These are phyloP conservation scores for Plasmodium knowlesi DNA, from an alignment of 169 alveolate genomes.

Conservation along the genomic window DNA sequence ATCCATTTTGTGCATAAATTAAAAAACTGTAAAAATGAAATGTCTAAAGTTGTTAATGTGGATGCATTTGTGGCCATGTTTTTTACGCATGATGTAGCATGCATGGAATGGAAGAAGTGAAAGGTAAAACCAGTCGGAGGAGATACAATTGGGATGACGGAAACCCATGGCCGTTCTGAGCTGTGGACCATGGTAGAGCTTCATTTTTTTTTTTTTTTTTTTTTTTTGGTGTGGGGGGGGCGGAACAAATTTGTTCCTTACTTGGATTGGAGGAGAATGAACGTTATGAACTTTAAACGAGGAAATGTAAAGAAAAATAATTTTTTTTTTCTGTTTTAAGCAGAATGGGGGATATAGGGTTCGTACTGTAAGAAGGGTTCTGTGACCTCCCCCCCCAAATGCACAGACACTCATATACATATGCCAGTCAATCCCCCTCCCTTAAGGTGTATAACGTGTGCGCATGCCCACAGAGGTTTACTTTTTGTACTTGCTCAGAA, in stretches of 20 bases:
- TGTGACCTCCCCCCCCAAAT: background rate
- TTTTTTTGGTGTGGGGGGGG: no score
- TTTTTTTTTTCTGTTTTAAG: background rate
- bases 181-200: background rate
- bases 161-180: background rate
- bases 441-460: background rate
- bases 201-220: no score
- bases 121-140: background rate
- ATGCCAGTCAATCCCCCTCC: background rate
- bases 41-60: conserved; percentile 11
- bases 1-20: background rate
- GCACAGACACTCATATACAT: background rate
- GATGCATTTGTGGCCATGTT: background rate
- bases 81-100: background rate
- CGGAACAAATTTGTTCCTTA: background rate
- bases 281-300: background rate
- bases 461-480: background rate
- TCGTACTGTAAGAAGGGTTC: no score
- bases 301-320: background rate
- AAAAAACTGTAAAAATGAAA: background rate
- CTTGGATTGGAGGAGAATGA: background rate
- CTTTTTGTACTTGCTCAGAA: conserved; percentile 21
- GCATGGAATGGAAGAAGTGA: no score
- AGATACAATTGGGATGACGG: background rate
- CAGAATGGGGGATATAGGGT: background rate